Evolutionary conservation across 164 flowering plant species (phyloP), one percentile per base, ranked within the genome.

Genomic region (Saururus chinensis): DNA sequence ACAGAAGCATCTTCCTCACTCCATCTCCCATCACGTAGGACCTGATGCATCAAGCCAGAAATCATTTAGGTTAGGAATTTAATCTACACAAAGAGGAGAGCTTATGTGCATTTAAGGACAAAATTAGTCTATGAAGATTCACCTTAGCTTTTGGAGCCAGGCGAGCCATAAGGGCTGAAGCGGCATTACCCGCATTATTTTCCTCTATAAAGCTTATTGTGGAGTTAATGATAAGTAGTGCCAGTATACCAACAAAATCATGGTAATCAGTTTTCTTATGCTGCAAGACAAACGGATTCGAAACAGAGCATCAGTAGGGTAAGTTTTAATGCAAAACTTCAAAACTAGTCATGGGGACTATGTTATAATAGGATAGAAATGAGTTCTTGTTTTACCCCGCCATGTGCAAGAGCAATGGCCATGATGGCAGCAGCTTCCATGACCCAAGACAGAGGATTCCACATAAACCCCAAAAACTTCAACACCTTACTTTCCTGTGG

Each of bases 121-220:
- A 17, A 45, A 8, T 12, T 45, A 45, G 49, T 45, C 49, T 19
- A 55, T 53, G 58, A 51, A 26, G 21, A 14, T 55, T 23, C 40
- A 86, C 93, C 86, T 87, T 87, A 30, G 93, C 88, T 81, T 82
- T 84, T 55, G 89, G 89, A 45, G 89, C 93, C 59, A 86, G 67
- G 20, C 84, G 78, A 63, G 93, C 93, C 93, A 86, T 86, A 23
- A 86, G 88, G 53, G 93, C 88, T 54, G 88, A 88, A 41, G 93
- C 93, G 19, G 93, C 93, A 74, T 87, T 87, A 9, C 90, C 88
- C 22, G 93, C 93, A 74, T 84, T 87, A 57, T 87, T 84, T 71
- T 87, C 89, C 69, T 87, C 93, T n/a, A 84, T 75, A 68, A 83
- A 87, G 64, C 89, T 86, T 63, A 84, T 84, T 19, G 92, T 80